Evolutionary conservation across 345 rosid genomes (phyloP).

Genomic region (Syzygium grande): DNA sequence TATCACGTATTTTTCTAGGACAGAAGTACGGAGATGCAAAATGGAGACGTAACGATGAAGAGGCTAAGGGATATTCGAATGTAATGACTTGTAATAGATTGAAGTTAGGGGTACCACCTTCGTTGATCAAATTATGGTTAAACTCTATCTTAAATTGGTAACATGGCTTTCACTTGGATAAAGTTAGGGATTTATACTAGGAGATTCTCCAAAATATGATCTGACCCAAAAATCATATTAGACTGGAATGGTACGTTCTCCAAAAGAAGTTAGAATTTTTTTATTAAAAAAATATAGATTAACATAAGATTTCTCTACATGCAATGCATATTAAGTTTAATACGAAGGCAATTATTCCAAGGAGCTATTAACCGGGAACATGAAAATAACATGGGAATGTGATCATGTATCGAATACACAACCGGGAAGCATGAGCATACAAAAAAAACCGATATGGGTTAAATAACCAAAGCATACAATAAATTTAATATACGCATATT

Average conservation of each 20-base stretch:
- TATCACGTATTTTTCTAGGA: not conserved
- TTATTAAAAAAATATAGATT: too few species aligned
- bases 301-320: too few species aligned
- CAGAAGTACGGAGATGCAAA: not conserved
- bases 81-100: not conserved
- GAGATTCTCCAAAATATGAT: not conserved
- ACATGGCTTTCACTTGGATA: too few species aligned
- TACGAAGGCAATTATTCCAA: not conserved
- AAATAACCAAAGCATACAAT: too few species aligned
- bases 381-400: too few species aligned
- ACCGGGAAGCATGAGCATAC: too few species aligned
- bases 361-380: too few species aligned
- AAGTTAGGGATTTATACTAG: not conserved
- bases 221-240: not conserved
- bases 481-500: too few species aligned
- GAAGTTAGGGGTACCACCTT: not conserved
- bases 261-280: not conserved
- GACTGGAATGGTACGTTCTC: not conserved
- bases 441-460: too few species aligned
- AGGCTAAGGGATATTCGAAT: not conserved
- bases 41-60: not conserved
- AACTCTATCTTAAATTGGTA: too few species aligned
- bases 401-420: too few species aligned
- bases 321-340: too few species aligned
- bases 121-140: not conserved